Base-by-base conservation (phyloP, 306 rosid genomes). In the Vigna unguiculata region DNA sequence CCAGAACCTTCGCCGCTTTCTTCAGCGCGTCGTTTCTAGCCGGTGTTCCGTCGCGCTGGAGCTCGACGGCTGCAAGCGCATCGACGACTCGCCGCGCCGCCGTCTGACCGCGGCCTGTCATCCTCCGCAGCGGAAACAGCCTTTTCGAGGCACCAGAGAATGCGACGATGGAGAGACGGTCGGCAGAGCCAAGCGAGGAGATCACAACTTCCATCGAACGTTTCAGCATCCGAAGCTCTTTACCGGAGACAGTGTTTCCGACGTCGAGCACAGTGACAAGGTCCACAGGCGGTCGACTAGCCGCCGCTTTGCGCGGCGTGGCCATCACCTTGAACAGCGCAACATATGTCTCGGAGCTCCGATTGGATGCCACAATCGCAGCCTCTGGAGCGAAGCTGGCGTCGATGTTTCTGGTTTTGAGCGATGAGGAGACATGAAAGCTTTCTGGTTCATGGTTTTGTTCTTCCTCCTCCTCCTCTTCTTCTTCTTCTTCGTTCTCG, bases 1-100 rank as follows among this genome's bases (percentile, higher is more conserved):
- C 96, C 17, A 94, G 81, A 12, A 94, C 90, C 74, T 90, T 94
- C 17, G 89, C 91, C 0, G 98, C 98, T 34, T 94, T 94, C 85
- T 85, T 88, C 22, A 94, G 59, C 1, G 98, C 98, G 41, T 92
- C 96, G 73, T 82, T 79, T 15, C 82, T 82, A 2, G 85, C 83
- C 16, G 88, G 82, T 10, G 82, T 77, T 7, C 83, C 87, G 19
- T 67, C 78, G 1, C 84, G 64, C n/a, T 0, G 43, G 10, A 83
- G 79, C 7, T 91, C 91, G 3, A 86, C 80, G 1, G 47, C 41
- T 0, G 38, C 67, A 0, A 87, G 64, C 0, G 85, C 77, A 13
- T 87, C 88, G 3, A 87, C 77, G 1, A 84, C 69, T 6, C 86
- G 82, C 5, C 85, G 75, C 11, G 88, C 95, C 1, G 95, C 81